Percentiles rank a stretch among this genome's conserved stretches.
These are phyloP conservation scores for Pseudopyrenochaeta lycopersici DNA, from an alignment of 2,329 filamentous ascomycete species.

Conservation along the genomic window DNA sequence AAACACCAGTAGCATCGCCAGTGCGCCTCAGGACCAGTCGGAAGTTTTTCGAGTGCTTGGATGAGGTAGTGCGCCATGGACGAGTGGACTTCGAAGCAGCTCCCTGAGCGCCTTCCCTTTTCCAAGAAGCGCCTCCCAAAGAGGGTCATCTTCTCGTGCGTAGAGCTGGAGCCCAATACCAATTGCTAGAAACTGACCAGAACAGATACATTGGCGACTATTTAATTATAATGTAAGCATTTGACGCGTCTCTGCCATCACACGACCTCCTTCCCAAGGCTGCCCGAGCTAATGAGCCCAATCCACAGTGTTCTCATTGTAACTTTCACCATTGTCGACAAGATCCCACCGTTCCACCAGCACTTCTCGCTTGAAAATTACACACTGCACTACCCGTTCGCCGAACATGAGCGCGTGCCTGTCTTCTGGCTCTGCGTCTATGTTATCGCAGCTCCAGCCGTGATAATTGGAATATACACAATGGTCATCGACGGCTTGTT, in stretches of 20 bases:
- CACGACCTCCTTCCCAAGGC: constrained; percentile 44
- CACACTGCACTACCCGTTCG: constrained; percentile 67
- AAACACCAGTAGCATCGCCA: constrained; percentile 8
- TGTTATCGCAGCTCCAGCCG: constrained; percentile 58
- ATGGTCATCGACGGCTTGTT: constrained; percentile 67
- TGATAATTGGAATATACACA: constrained; percentile 64
- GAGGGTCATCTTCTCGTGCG: constrained; percentile 63
- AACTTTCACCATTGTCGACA: constrained; percentile 63
- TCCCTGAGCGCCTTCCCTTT: constrained; percentile 60
- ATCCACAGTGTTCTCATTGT: constrained; percentile 58
- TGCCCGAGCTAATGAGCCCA: constrained; percentile 24
- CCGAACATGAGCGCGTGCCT: constrained; percentile 63
- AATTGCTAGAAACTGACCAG: constrained; percentile 19
- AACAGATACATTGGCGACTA: constrained; percentile 66
- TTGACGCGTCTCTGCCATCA: constrained; percentile 24
- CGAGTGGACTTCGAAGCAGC: constrained; percentile 46
- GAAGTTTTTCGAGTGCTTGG: constrained; percentile 17
- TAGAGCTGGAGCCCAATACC: constrained; percentile 13
- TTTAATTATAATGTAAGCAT: constrained; percentile 64
- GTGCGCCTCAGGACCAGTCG: constrained; percentile 13
- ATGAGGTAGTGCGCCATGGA: constrained; percentile 42
- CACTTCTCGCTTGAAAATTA: constrained; percentile 66
- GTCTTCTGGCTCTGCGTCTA: constrained; percentile 60
- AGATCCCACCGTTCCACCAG: constrained; percentile 65
- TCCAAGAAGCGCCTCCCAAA: constrained; percentile 62